Evolutionary conservation across 495 filamentous ascomycete species (phyloP).

Genomic region (Aspergillus heteromorphus): DNA sequence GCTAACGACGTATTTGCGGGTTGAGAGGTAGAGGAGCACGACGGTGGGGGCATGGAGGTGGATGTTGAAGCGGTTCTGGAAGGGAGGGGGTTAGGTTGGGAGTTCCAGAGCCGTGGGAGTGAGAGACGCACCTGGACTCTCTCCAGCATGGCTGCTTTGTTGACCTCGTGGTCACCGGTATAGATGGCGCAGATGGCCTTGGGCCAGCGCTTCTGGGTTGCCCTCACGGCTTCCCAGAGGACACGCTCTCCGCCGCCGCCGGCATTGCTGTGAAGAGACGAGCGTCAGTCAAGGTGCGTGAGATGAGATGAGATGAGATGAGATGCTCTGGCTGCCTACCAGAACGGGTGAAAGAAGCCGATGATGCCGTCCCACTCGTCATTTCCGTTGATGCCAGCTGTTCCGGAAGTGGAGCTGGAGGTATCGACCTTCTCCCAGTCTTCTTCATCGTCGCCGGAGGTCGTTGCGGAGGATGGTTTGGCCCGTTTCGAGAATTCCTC

Average conservation of each 20-base stretch:
- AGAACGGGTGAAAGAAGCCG: conserved; percentile 97
- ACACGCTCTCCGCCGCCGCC: conserved; percentile 95
- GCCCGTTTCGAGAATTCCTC: conserved; percentile 40
- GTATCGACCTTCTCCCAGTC: conserved; percentile 73
- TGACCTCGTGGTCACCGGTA: conserved; percentile 86
- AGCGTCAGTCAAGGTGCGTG: not conserved
- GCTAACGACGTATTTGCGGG: conserved; percentile 75
- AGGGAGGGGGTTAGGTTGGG: not conserved
- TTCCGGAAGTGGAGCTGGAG: conserved; percentile 37
- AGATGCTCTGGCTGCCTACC: conserved; percentile 42
- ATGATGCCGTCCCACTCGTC: conserved; percentile 75
- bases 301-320: not conserved
- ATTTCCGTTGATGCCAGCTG: conserved; percentile 47
- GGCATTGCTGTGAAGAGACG: conserved; percentile 61
- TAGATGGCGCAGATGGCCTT: conserved; percentile 86
- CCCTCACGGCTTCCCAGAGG: conserved; percentile 90
- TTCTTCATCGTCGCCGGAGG: conserved; percentile 53
- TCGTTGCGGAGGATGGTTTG: conserved; percentile 21
- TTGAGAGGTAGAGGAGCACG: conserved; percentile 83
- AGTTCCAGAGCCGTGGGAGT: not conserved
- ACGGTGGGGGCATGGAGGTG: conserved; percentile 76
- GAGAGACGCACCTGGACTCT: conserved; percentile 57
- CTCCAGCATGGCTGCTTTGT: conserved; percentile 70
- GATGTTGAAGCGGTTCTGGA: conserved; percentile 84
- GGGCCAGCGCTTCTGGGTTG: conserved; percentile 86